Evolutionary conservation across 257 asterid species (phyloP).

Genomic region (Hygrophila difformis): DNA sequence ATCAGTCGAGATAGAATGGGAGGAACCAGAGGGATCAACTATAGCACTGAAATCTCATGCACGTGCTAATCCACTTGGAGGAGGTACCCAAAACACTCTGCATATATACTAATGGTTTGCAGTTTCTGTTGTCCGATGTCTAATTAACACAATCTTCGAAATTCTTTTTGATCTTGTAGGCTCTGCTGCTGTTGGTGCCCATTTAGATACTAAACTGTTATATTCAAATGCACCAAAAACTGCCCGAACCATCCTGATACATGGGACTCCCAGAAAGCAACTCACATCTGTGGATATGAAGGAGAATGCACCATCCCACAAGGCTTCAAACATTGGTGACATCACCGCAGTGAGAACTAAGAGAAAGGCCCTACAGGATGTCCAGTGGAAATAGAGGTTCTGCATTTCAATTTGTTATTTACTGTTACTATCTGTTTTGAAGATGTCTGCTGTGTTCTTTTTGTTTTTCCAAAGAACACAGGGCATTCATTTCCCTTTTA

Average conservation of each 20-base stretch:
- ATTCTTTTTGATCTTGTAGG: constrained; percentile 10
- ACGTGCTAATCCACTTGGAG: background rate
- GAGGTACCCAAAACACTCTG: too few relatives aligned
- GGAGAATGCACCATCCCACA: constrained; percentile 38
- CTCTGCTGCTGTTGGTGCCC: constrained; percentile 10
- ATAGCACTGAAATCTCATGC: constrained; percentile 10
- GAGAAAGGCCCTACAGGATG: constrained; percentile 43
- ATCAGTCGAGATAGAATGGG: constrained; percentile 13
- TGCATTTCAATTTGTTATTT: background rate
- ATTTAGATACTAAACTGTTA: constrained; percentile 8
- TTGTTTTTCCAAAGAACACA: background rate
- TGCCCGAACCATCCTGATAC: constrained; percentile 49
- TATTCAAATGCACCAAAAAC: constrained; percentile 23
- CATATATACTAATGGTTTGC: too few relatives aligned
- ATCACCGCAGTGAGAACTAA: constrained; percentile 41
- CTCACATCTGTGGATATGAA: constrained; percentile 37
- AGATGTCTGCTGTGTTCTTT: background rate
- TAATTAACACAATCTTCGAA: background rate
- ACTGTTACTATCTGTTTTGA: background rate
- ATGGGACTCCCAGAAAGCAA: constrained; percentile 60
- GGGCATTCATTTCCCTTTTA: too few relatives aligned
- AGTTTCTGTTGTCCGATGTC: background rate
- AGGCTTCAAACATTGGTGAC: constrained; percentile 28
- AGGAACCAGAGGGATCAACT: constrained; percentile 11
- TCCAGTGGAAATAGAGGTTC: constrained; percentile 29